A percentile compares a stretch with the other conserved stretches of the same genome.
Evolutionary conservation across 805 yeast species (phyloP).

Genomic region (Ogataea paraovalis): DNA sequence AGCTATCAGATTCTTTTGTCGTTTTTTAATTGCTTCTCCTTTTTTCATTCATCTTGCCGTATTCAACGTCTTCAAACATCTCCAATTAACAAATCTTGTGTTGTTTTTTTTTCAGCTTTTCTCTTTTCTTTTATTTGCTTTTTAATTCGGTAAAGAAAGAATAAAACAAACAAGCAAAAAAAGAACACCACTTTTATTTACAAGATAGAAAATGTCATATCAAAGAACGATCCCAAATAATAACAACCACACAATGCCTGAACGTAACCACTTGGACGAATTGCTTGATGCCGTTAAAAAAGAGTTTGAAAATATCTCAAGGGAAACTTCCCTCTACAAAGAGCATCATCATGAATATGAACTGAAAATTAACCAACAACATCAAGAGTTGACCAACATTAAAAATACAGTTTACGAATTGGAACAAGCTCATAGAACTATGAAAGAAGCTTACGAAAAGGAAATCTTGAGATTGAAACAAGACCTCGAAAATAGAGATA

Average conservation of each 20-base stretch:
- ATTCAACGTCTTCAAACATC: too few species aligned
- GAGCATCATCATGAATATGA: conserved; percentile 93
- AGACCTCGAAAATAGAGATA: conserved; percentile 78
- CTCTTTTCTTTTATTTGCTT: background rate
- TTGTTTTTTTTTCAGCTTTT: too few species aligned
- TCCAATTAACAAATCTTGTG: too few species aligned
- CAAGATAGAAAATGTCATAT: conserved; percentile 22
- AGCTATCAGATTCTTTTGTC: too few species aligned
- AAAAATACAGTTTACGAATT: conserved; percentile 91
- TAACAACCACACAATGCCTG: conserved; percentile 22
- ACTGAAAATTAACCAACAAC: conserved; percentile 83
- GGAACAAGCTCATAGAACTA: conserved; percentile 89
- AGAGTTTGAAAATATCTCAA: conserved; percentile 80
- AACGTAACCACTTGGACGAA: conserved; percentile 47
- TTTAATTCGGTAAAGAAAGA: background rate
- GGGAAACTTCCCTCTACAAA: conserved; percentile 80
- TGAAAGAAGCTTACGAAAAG: conserved; percentile 94
- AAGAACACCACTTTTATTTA: background rate
- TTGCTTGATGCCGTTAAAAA: conserved; percentile 86
- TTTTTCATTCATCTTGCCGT: too few species aligned
- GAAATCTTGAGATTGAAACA: conserved; percentile 82
- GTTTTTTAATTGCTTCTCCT: too few species aligned
- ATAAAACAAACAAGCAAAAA: background rate
- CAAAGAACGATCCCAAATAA: conserved; percentile 24
- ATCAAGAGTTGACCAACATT: conserved; percentile 88